Percentiles rank a stretch among this genome's conserved stretches.
These are phyloP conservation scores for Euphorbia pulcherrima DNA, from an alignment of 345 rosid species.

Conservation along the genomic window DNA sequence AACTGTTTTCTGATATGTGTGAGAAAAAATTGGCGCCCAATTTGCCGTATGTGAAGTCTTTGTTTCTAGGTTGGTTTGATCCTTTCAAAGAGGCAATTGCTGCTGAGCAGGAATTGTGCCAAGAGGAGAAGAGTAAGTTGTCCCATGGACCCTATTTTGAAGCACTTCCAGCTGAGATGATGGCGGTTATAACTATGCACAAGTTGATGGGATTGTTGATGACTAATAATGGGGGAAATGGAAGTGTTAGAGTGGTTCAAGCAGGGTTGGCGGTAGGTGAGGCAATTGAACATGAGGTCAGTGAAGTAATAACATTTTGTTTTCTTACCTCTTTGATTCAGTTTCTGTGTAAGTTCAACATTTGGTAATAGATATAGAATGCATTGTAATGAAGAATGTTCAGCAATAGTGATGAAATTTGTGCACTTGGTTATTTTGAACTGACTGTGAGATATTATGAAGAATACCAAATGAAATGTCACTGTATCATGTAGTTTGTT, in stretches of 20 bases:
- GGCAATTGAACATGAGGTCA: constrained; percentile 91
- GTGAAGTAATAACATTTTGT: constrained; percentile 14
- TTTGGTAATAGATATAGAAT: background rate
- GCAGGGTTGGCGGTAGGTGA: constrained; percentile 84
- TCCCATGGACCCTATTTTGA: constrained; percentile 50
- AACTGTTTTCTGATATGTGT: constrained; percentile 81
- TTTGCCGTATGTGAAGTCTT: constrained; percentile 76
- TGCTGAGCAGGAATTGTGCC: constrained; percentile 59
- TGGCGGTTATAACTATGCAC: constrained; percentile 95
- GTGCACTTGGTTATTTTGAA: background rate
- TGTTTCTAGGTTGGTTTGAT: constrained; percentile 95
- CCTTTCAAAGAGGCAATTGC: constrained; percentile 75
- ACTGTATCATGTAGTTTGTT: background rate
- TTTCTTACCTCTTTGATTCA: background rate
- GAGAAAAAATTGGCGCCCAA: constrained; percentile 95
- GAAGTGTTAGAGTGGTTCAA: constrained; percentile 61
- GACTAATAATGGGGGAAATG: constrained; percentile 54
- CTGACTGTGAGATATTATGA: background rate
- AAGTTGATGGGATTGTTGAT: constrained; percentile 81
- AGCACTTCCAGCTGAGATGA: constrained; percentile 69
- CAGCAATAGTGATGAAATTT: background rate
- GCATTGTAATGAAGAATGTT: background rate
- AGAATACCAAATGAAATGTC: background rate
- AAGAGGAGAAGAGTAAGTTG: constrained; percentile 29
- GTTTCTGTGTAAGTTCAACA: constrained; percentile 1